A percentile compares a stretch with the other conserved stretches of the same genome.
phyloP scores from a whole-genome alignment of 73 alveolate species.

The Paramecium bursaria region DNA sequence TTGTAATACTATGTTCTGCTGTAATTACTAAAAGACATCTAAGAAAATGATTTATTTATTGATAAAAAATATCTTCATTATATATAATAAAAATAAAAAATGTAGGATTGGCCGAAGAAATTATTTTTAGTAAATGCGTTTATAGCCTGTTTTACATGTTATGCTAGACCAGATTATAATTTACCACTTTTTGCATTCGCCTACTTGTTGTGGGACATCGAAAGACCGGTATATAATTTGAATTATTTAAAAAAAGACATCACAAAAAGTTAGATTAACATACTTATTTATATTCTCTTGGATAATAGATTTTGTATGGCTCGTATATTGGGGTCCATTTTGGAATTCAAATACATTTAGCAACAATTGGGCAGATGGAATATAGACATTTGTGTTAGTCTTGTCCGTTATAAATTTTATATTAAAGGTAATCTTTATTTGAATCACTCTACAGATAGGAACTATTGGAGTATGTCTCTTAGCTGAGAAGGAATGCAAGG shows the following conservation, averaged over 20 bases:
- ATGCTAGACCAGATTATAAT: conserved; percentile 72
- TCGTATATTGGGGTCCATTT: conserved; percentile 72
- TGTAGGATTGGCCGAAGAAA: conserved; percentile 63
- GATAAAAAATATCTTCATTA: too few species aligned
- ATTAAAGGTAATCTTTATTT: conserved; percentile 7
- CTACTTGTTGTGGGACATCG: conserved; percentile 66
- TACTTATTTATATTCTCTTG: conserved; percentile 67
- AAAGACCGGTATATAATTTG: conserved; percentile 47
- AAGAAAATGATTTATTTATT: too few species aligned
- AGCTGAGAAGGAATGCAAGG: conserved; percentile 50
- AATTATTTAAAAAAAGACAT: neutral
- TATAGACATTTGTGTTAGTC: conserved; percentile 39
- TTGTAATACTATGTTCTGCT: too few species aligned
- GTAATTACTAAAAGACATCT: too few species aligned
- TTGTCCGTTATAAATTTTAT: conserved; percentile 49
- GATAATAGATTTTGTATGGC: conserved; percentile 70
- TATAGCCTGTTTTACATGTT: conserved; percentile 67
- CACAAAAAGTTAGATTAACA: conserved; percentile 62
- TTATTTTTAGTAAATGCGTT: conserved; percentile 65
- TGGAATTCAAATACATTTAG: conserved; percentile 59
- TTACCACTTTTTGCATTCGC: conserved; percentile 70
- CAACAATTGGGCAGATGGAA: conserved; percentile 54
- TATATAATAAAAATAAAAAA: neutral
- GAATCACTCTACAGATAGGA: conserved; percentile 27
- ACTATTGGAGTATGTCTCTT: conserved; percentile 19